phyloP scores from a whole-genome alignment of 257 asterid species.

The Paulownia fortunei region DNA sequence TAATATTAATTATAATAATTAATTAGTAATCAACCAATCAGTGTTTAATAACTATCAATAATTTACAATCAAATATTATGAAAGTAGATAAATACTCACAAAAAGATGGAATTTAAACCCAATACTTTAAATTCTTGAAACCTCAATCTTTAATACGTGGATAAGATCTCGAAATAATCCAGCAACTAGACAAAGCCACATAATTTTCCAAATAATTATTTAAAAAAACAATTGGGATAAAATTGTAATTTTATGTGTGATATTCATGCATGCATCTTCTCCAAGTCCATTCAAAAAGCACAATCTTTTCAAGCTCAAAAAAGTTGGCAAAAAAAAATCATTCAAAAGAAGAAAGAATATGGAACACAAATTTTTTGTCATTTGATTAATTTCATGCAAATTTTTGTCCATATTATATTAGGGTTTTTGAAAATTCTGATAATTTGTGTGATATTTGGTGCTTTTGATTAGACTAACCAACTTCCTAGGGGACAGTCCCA shows the following conservation, averaged over 20 bases:
- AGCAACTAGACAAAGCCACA: no score
- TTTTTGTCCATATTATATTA: not conserved
- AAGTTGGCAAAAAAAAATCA: not conserved
- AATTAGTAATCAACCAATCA: no score
- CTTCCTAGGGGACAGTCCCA: slow-evolving; percentile 40
- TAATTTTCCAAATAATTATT: no score
- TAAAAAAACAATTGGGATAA: not conserved
- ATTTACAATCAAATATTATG: no score
- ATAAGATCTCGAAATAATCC: no score
- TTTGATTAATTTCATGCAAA: not conserved
- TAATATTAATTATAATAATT: no score
- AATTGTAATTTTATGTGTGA: not conserved
- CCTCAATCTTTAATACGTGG: no score
- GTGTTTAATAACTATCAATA: no score
- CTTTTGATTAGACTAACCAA: slow-evolving; percentile 42
- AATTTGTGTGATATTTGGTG: slow-evolving; percentile 11
- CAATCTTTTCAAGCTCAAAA: not conserved
- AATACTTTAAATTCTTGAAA: no score
- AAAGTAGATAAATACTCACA: no score
- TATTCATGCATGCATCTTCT: not conserved
- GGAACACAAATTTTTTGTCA: not conserved
- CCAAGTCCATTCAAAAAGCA: not conserved
- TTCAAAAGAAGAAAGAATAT: not conserved
- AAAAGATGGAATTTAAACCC: no score
- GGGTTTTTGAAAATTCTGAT: not conserved